phyloP scores from a whole-genome alignment of 352 stramenopile genomes.

The Blastocystis sp. region DNA sequence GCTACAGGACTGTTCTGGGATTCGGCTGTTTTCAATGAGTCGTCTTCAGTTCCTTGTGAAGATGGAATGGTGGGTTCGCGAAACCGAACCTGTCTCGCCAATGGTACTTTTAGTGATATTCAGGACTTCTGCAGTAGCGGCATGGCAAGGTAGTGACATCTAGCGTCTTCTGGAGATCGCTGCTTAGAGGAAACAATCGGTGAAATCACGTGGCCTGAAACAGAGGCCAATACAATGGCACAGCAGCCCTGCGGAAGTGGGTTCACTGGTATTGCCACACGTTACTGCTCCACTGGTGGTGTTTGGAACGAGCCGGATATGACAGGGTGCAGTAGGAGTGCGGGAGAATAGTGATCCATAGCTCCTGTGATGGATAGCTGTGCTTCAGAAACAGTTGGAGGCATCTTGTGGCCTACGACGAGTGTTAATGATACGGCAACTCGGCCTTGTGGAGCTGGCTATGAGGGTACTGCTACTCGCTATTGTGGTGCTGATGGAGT shows the following conservation, averaged over 20 bases:
- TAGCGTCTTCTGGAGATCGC: too few species aligned
- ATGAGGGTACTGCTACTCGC: background rate
- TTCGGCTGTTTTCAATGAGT: too few species aligned
- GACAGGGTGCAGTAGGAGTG: too few species aligned
- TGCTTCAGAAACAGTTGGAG: background rate
- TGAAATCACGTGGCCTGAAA: slow-evolving; percentile 12
- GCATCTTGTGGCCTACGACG: background rate
- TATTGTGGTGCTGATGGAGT: background rate
- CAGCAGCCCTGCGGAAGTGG: background rate
- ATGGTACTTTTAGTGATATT: background rate
- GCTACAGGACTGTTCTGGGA: too few species aligned
- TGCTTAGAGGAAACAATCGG: background rate
- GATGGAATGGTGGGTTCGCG: background rate
- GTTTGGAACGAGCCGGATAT: background rate
- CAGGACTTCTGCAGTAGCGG: background rate
- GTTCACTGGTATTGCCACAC: background rate
- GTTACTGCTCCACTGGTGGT: background rate
- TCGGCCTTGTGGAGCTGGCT: background rate
- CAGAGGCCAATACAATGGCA: background rate
- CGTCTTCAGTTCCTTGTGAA: background rate
- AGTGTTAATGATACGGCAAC: background rate
- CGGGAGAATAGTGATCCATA: too few species aligned
- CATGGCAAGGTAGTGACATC: too few species aligned
- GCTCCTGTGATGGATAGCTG: background rate
- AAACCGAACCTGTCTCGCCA: background rate